Evolutionary conservation across 1,139 yeast species (phyloP).

Genomic region (Protomyces inouyei): DNA sequence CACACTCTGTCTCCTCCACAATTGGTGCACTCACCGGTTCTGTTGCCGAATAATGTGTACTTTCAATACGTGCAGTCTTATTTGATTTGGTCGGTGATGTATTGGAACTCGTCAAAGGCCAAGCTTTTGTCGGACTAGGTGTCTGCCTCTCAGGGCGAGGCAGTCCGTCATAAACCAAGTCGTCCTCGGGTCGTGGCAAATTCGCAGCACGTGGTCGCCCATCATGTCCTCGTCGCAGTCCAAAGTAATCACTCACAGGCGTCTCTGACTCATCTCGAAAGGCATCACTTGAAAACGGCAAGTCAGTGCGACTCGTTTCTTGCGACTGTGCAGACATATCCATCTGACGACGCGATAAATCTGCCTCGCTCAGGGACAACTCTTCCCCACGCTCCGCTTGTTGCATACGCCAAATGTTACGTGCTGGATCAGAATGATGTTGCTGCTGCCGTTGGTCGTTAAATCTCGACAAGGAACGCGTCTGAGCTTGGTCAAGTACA

Average conservation of each 20-base stretch:
- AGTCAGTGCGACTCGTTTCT: not conserved
- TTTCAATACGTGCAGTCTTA: not conserved
- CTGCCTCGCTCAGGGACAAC: not conserved
- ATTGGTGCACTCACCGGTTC: not conserved
- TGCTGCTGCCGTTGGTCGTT: not conserved
- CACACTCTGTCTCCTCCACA: not conserved
- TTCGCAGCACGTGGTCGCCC: not conserved
- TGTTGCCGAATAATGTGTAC: not conserved
- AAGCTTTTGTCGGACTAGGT: not conserved
- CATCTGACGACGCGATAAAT: not conserved
- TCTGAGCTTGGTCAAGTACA: not conserved
- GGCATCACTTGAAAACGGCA: not conserved
- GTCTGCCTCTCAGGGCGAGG: too few relatives aligned
- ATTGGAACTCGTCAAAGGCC: not conserved
- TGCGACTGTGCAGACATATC: not conserved
- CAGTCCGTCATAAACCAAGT: not conserved
- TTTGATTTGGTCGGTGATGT: too few relatives aligned
- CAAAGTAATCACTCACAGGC: not conserved
- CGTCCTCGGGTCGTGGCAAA: not conserved
- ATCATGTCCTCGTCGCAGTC: not conserved
- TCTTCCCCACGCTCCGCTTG: not conserved
- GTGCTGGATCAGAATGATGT: not conserved
- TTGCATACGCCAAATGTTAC: not conserved
- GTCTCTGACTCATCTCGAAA: not conserved
- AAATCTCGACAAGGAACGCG: not conserved